A percentile compares a stretch with the other conserved stretches of the same genome.
These are phyloP conservation scores for Cutaneotrichosporon mucoides DNA, from an alignment of 1,284 basidiomycete genomes.

Conservation along the genomic window DNA sequence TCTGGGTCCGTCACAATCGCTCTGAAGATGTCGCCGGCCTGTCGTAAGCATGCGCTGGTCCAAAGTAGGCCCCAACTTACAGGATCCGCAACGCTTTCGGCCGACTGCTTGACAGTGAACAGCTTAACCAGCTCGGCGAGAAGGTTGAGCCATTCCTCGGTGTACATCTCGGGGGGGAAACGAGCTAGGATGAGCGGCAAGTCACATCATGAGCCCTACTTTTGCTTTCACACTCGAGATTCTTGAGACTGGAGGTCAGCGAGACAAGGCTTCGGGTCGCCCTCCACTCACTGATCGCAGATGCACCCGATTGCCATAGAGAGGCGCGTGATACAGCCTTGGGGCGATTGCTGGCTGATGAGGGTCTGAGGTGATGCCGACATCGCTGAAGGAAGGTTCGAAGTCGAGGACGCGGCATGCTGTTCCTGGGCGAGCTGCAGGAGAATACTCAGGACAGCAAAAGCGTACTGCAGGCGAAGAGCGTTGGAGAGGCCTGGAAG, in stretches of 20 bases:
- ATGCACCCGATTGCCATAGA: neutral
- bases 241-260: neutral
- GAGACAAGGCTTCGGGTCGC: too few relatives aligned
- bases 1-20: neutral
- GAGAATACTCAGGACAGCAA: neutral
- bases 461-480: neutral
- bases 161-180: neutral
- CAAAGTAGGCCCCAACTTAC: too few relatives aligned
- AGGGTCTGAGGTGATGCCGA: too few relatives aligned
- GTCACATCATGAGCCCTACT: too few relatives aligned
- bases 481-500: neutral
- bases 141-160: neutral
- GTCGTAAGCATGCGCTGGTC: neutral
- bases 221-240: neutral
- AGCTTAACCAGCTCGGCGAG: neutral
- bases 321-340: neutral
- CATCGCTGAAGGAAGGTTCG: too few relatives aligned
- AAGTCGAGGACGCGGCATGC: too few relatives aligned
- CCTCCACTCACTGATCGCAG: neutral
- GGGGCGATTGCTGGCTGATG: too few relatives aligned
- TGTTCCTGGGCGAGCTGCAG: neutral
- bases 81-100: neutral
- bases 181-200: too few relatives aligned
- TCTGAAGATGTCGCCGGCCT: neutral
- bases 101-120: neutral